Conservation (phyloP, 495 filamentous ascomycete genomes). For the Penicillium alfredii region DNA sequence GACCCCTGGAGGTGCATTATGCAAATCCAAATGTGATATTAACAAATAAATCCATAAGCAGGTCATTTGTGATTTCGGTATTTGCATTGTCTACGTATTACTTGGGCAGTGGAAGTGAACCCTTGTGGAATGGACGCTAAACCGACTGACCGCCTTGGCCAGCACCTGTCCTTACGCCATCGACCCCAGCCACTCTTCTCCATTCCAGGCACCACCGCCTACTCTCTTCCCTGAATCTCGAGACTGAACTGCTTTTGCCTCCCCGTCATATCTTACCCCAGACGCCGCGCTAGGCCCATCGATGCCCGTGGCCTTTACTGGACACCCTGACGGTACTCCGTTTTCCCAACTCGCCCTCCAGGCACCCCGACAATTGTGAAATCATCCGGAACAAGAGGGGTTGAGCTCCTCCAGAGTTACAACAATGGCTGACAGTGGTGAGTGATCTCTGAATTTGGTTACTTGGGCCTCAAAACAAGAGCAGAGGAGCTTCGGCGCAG, state of each 20-base stretch:
- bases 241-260: slow-evolving; percentile 3
- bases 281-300: slow-evolving; percentile 24
- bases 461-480: not conserved
- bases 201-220: slow-evolving; percentile 8
- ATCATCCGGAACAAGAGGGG: slow-evolving; percentile 25
- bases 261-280: slow-evolving; percentile 1
- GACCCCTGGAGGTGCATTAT: too few species aligned
- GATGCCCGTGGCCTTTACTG: slow-evolving; percentile 29
- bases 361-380: slow-evolving; percentile 18
- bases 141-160: slow-evolving; percentile 23
- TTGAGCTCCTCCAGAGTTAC: slow-evolving; percentile 29
- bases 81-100: too few species aligned
- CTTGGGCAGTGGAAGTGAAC: too few species aligned
- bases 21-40: not conserved
- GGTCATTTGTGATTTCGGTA: too few species aligned
- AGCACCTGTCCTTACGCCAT: slow-evolving; percentile 20
- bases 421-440: slow-evolving; percentile 38
- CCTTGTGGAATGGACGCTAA: slow-evolving; percentile 25
- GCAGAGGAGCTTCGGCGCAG: slow-evolving; percentile 13
- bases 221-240: slow-evolving; percentile 8
- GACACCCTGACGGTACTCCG: slow-evolving; percentile 20
- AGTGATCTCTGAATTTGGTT: slow-evolving; percentile 7
- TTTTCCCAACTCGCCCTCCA: slow-evolving; percentile 13
- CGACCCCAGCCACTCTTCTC: slow-evolving; percentile 19
- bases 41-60: not conserved